A percentile compares a stretch with the other conserved stretches of the same genome.
Conservation (phyloP, 75 land plant genomes). For the Pinus taeda region DNA sequence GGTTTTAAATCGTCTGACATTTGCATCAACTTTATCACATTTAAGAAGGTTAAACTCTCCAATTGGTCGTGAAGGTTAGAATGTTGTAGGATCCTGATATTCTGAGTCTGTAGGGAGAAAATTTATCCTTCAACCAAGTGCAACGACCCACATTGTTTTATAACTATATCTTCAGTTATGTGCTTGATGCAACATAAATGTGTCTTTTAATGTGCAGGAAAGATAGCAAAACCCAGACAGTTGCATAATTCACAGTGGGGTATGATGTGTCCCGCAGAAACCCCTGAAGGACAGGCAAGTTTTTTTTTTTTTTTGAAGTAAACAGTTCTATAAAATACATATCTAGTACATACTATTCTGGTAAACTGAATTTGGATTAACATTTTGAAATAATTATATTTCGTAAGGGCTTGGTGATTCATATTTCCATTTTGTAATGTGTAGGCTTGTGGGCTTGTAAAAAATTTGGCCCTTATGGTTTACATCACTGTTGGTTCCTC, state of each 20-base stretch:
- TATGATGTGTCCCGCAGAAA: conserved; percentile 99
- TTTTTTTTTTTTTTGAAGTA: neutral
- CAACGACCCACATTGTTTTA: neutral
- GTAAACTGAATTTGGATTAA: too few species aligned
- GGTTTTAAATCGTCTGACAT: conserved; percentile 98
- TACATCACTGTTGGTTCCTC: conserved; percentile 99
- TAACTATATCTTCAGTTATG: neutral
- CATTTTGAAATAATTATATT: neutral
- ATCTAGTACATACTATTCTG: too few species aligned
- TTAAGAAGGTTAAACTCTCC: conserved; percentile 97
- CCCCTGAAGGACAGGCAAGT: conserved; percentile 97
- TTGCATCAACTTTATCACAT: conserved; percentile 96
- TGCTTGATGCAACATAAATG: neutral
- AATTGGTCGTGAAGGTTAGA: conserved; percentile 97
- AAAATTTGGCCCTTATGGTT: conserved; percentile 97
- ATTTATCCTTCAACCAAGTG: neutral
- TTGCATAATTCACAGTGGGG: conserved; percentile 99
- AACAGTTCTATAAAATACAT: too few species aligned
- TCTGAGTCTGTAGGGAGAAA: neutral
- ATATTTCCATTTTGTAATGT: neutral
- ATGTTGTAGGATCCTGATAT: neutral
- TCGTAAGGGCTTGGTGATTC: neutral
- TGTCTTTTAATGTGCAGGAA: conserved; percentile 45
- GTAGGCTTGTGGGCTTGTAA: conserved; percentile 98
- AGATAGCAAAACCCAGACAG: conserved; percentile 98